These are phyloP conservation scores for Tuber umbilicatum DNA, from an alignment of 495 filamentous ascomycete species.

Conservation along the genomic window DNA sequence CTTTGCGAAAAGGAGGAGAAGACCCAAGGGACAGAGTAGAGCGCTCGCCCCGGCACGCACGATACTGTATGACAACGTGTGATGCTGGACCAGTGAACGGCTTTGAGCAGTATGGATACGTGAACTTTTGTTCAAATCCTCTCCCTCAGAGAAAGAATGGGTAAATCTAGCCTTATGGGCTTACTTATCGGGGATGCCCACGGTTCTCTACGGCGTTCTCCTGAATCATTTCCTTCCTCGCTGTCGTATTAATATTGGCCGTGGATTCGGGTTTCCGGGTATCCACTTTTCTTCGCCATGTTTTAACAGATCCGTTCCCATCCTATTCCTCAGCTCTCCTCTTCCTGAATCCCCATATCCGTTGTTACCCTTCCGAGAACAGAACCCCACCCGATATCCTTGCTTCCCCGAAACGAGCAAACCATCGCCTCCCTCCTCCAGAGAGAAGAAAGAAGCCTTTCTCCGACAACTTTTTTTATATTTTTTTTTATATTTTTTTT, in stretches of 20 bases:
- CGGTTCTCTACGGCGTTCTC: neutral
- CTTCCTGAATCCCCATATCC: neutral
- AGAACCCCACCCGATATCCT: neutral
- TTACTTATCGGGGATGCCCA: neutral
- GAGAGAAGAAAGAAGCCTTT: neutral
- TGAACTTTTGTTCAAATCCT: neutral
- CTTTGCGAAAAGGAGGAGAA: neutral
- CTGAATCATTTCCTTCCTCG: neutral
- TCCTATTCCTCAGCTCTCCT: neutral
- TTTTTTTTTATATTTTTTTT: too few species aligned
- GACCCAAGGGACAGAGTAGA: neutral
- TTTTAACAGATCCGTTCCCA: neutral
- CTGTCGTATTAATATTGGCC: neutral
- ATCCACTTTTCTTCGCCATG: neutral
- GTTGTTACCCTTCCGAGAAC: conserved; percentile 2
- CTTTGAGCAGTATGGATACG: neutral
- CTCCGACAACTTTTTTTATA: neutral
- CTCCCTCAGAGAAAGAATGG: too few species aligned
- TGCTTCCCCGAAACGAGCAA: neutral
- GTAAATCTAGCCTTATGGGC: neutral
- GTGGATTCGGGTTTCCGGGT: neutral
- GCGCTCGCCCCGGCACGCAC: neutral
- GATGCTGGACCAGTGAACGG: neutral
- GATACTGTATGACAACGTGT: neutral
- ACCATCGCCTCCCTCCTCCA: neutral